These are phyloP conservation scores for Teratosphaeria destructans DNA, from an alignment of 2,329 filamentous ascomycete species.

Conservation along the genomic window DNA sequence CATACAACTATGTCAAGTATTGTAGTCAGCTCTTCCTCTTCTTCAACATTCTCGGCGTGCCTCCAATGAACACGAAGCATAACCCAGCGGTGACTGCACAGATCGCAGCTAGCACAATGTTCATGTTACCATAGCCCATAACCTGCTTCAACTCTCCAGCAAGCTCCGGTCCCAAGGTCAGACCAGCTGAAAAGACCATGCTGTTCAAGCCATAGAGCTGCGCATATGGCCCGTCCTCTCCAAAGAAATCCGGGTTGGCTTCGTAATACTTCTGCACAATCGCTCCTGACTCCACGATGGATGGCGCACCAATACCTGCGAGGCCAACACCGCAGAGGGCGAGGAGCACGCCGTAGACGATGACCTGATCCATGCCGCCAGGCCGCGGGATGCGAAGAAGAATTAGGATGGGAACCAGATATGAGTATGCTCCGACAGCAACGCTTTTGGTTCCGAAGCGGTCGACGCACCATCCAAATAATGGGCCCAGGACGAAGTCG, in stretches of 20 bases:
- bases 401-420: constrained; percentile 32
- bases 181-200: constrained; percentile 50
- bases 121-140: constrained; percentile 51
- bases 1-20: neutral
- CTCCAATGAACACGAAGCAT: constrained; percentile 38
- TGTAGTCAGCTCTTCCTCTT: neutral
- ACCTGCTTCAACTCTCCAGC: constrained; percentile 42
- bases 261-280: constrained; percentile 47
- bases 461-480: constrained; percentile 40
- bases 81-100: constrained; percentile 35
- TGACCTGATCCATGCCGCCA: constrained; percentile 31
- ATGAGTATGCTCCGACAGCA: constrained; percentile 33
- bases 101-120: constrained; percentile 38
- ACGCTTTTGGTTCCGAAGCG: constrained; percentile 34
- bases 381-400: constrained; percentile 34
- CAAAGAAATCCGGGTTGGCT: constrained; percentile 46
- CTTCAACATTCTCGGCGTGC: constrained; percentile 25
- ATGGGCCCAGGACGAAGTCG: constrained; percentile 36
- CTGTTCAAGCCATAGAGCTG: constrained; percentile 56
- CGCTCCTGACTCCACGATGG: constrained; percentile 47
- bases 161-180: constrained; percentile 50
- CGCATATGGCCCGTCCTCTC: constrained; percentile 48
- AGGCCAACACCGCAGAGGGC: constrained; percentile 42
- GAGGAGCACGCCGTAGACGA: constrained; percentile 38
- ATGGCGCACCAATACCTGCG: constrained; percentile 43